Conservation (phyloP, 805 yeast species). For the Ogataea populi-albae region DNA sequence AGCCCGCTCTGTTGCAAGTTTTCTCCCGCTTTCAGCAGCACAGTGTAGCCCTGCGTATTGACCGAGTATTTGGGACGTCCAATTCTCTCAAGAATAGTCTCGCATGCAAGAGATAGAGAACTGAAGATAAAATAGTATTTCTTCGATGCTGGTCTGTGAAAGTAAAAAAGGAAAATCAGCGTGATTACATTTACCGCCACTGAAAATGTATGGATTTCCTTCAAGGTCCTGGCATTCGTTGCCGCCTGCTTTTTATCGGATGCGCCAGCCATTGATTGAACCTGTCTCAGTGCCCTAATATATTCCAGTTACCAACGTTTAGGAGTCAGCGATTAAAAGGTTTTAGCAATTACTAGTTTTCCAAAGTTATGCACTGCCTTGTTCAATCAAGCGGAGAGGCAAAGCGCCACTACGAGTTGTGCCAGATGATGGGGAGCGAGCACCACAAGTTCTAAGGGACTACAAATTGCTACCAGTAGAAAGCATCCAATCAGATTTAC, state of each 20-base stretch:
- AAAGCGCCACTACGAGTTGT: too few relatives aligned
- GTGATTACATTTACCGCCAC: slow-evolving; percentile 38
- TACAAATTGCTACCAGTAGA: too few relatives aligned
- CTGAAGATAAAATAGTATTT: slow-evolving; percentile 42
- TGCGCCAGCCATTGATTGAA: slow-evolving; percentile 43
- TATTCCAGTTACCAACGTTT: too few relatives aligned
- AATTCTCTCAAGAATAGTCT: slow-evolving; percentile 53
- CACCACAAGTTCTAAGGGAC: too few relatives aligned
- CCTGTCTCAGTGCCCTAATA: too few relatives aligned
- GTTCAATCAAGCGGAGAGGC: too few relatives aligned
- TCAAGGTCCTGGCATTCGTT: slow-evolving; percentile 29
- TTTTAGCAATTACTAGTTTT: too few relatives aligned
- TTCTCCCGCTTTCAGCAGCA: slow-evolving; percentile 51
- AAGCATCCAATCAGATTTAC: too few relatives aligned
- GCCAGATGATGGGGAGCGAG: too few relatives aligned
- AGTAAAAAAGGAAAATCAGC: slow-evolving; percentile 35
- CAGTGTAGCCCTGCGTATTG: slow-evolving; percentile 37
- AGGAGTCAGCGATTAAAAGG: too few relatives aligned
- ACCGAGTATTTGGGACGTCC: slow-evolving; percentile 55
- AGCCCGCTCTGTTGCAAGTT: slow-evolving; percentile 62
- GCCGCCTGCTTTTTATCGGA: slow-evolving; percentile 37
- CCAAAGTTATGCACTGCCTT: too few relatives aligned
- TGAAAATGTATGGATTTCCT: slow-evolving; percentile 36
- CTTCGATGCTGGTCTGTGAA: slow-evolving; percentile 46
- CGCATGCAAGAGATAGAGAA: slow-evolving; percentile 41